Evolutionary conservation across 805 yeast genomes (phyloP), one percentile per base, ranked within the genome.

Genomic region (Blastobotrys muscicola): DNA sequence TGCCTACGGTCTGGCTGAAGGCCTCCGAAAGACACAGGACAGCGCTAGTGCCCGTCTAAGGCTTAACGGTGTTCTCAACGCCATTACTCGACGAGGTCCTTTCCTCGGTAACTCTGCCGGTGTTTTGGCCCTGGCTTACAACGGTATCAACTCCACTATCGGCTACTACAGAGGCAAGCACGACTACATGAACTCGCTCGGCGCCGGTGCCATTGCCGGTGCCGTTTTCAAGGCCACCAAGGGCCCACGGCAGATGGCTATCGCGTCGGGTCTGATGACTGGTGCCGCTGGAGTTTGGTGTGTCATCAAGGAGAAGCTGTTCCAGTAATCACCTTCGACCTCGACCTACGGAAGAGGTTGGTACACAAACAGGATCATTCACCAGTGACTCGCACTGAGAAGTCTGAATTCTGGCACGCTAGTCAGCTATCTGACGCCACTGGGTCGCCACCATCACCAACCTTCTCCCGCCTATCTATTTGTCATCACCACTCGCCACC

Each of bases 101-200:
- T 90, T 78, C 65, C 67, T 90, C 59, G 98, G 97, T 55, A 92
- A 92, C 70, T 80, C 82, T 42, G 94, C 95, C 11, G 98, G 97
- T 68, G 94, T 87, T 14, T 72, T 92, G 54, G 96, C 97, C 16
- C 67, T 92, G 56, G 75, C 83, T 51, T 92, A 92, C 68, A 92
- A 92, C 68, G 63, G 90, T 52, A 71, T 85, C 53, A 89, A 87
- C 65, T 77, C 92, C 26, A 61, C 81, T 8, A 70, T 92, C 51
- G 97, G 85, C 63, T 72, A 75, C 36, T 53, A 80, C 44, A 81
- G 97, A 67, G 97, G 94, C 42, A 76, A 79, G 64, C 97, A 90
- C 64, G 97, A 90, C 65, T 81, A 81, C 55, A 60, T 67, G 41
- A 90, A 90, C 66, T 83, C 96, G 8, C 62, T 92, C 36, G 83